Base-by-base conservation (phyloP, 177 flowering plant species). In the Telopea speciosissima region DNA sequence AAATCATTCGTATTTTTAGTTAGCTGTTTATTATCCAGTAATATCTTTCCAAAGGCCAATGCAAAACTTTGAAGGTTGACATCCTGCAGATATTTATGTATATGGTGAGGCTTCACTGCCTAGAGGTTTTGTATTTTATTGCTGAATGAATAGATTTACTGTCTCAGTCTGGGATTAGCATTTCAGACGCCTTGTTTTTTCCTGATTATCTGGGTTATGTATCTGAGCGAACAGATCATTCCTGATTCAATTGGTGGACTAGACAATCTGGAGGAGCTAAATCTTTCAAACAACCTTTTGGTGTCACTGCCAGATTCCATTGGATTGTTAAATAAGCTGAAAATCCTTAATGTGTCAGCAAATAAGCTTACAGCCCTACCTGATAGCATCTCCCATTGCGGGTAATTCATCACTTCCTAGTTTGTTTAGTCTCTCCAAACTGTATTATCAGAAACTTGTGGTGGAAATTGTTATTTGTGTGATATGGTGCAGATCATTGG, bases 221-320 rank as follows among this genome's bases (percentile, higher is more conserved):
- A 59, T 72, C 24, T 42, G 67, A 25, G 49, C 17, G 67, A 71
- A 77, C 89, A 93, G 98, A 79, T 69, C 5, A 75, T 95, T 74
- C 97, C 99, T 75, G 99, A 95, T 80, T 86, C 97, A 45, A 87
- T 95, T 77, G 85, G 89, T 19, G 94, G 97, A 45, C 80, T 95
- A 42, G 87, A 80, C 76, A 86, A 74, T 58, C 88, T 95, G 17
- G 90, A 89, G 83, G 96, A 90, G 81, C 90, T 95, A 19, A 74
- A 85, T 76, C 82, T 87, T 61, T 79, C 94, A 56, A 81, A 93
- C 42, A 95, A 95, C 82, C 79, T 83, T 54, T 78, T 95, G 80
- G 87, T 80, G 70, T 81, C 88, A 3, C 79, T 95, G 68, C 99
- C 99, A 4, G 97, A 95, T 69, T 92, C 99, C 13, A 83, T 92